Conservation (phyloP, 2,329 filamentous ascomycete genomes). For the Monascus ruber region DNA sequence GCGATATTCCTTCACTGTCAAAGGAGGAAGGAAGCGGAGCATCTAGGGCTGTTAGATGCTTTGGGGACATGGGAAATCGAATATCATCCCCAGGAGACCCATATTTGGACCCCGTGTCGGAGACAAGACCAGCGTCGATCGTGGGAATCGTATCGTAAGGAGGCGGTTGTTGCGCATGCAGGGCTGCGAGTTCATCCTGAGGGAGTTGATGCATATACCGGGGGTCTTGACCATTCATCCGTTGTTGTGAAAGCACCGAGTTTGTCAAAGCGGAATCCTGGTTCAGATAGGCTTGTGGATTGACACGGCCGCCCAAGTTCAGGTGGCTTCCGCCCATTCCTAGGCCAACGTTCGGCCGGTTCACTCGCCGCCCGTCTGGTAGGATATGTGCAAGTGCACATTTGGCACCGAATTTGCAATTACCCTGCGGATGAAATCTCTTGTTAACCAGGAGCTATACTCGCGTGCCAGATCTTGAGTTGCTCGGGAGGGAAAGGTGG, state of each 20-base stretch:
- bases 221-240: conserved; percentile 39
- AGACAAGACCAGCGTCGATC: conserved; percentile 49
- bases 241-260: conserved; percentile 55
- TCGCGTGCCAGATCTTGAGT: background rate
- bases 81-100: conserved; percentile 74
- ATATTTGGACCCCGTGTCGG: conserved; percentile 53
- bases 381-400: conserved; percentile 95
- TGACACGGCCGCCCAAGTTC: conserved; percentile 56
- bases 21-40: conserved; percentile 89
- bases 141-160: conserved; percentile 42
- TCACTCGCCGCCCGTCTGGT: conserved; percentile 84
- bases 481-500: no score
- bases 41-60: conserved; percentile 80
- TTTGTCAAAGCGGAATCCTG: conserved; percentile 64
- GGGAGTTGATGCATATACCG: conserved; percentile 31
- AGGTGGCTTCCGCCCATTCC: conserved; percentile 46
- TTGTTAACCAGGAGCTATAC: conserved; percentile 8
- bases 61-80: conserved; percentile 69
- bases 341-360: conserved; percentile 48
- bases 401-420: conserved; percentile 97
- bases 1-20: conserved; percentile 89
- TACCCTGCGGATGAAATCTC: conserved; percentile 52
- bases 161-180: conserved; percentile 31
- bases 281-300: conserved; percentile 50
- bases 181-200: conserved; percentile 34